Conservation (phyloP, 192 early-diverging fungal species). For the Coemansia sp. region DNA sequence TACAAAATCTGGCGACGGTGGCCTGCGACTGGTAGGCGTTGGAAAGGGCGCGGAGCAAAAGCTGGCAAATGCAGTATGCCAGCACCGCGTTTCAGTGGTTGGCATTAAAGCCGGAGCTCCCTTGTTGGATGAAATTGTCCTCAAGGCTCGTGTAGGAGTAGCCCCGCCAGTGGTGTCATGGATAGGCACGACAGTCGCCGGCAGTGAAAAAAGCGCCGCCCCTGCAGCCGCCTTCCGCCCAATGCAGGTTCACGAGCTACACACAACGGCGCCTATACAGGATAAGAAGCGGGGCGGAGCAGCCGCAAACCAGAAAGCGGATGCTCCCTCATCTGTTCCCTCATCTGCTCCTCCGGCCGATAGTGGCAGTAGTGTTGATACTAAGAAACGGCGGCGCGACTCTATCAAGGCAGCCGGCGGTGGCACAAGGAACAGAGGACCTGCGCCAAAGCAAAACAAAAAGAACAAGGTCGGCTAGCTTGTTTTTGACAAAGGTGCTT, state of each 20-base stretch:
- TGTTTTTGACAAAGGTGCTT: not conserved
- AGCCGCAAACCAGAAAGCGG: not conserved
- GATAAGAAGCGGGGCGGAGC: conserved; percentile 9
- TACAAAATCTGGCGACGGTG: not conserved
- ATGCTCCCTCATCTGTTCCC: not conserved
- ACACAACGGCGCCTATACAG: conserved; percentile 39
- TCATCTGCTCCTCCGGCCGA: not conserved
- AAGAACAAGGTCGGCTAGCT: not conserved
- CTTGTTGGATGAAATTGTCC: conserved; percentile 35
- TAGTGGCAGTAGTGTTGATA: not conserved
- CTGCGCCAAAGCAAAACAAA: not conserved
- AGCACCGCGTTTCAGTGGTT: conserved; percentile 38
- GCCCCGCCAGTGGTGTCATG: conserved; percentile 37
- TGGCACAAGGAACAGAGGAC: not conserved
- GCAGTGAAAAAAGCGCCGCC: not conserved
- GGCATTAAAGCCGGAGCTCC: conserved; percentile 40
- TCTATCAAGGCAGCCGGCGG: not conserved
- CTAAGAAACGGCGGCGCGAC: conserved; percentile 6
- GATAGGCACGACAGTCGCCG: conserved; percentile 22
- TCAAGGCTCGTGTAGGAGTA: conserved; percentile 15
- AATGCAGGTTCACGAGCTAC: conserved; percentile 45
- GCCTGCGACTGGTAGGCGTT: conserved; percentile 40
- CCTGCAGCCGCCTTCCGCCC: conserved; percentile 9
- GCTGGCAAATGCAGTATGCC: conserved; percentile 34
- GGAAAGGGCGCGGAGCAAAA: conserved; percentile 27